Conservation (phyloP, 163 green algal species). For the Scenedesmus sp. region DNA sequence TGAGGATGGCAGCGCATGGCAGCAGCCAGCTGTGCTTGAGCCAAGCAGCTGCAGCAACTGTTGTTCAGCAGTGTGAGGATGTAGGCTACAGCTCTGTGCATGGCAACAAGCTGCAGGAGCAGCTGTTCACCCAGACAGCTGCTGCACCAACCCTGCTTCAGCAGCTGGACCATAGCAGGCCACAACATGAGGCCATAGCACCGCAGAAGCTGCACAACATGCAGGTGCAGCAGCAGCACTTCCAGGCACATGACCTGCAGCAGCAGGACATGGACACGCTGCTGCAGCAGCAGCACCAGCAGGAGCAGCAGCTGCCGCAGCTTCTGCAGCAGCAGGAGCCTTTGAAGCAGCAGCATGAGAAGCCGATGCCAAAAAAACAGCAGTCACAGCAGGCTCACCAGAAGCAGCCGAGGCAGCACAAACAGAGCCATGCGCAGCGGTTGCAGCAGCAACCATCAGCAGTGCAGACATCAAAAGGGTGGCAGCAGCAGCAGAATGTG, state of each 20-base stretch:
- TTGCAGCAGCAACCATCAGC: neutral
- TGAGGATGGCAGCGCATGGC: neutral
- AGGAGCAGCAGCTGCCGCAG: neutral
- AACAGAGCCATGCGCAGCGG: neutral
- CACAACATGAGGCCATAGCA: neutral
- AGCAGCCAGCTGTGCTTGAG: neutral
- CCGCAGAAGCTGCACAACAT: neutral
- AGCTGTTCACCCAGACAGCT: neutral
- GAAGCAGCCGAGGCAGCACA: neutral
- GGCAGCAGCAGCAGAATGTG: neutral
- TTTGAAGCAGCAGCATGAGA: neutral
- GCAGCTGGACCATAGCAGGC: neutral
- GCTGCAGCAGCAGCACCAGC: neutral
- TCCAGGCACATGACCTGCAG: neutral
- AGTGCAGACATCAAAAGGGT: neutral
- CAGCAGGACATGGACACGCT: neutral
- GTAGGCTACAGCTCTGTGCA: neutral
- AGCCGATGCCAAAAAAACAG: neutral
- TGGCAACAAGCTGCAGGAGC: conserved; percentile 5
- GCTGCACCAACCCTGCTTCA: neutral
- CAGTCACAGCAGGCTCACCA: neutral
- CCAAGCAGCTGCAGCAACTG: neutral
- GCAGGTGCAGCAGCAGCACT: neutral
- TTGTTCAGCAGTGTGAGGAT: conserved; percentile 14
- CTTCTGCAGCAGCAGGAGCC: neutral